Evolutionary conservation across 495 filamentous ascomycete genomes (phyloP).

Genomic region (Penicillium arizonense): DNA sequence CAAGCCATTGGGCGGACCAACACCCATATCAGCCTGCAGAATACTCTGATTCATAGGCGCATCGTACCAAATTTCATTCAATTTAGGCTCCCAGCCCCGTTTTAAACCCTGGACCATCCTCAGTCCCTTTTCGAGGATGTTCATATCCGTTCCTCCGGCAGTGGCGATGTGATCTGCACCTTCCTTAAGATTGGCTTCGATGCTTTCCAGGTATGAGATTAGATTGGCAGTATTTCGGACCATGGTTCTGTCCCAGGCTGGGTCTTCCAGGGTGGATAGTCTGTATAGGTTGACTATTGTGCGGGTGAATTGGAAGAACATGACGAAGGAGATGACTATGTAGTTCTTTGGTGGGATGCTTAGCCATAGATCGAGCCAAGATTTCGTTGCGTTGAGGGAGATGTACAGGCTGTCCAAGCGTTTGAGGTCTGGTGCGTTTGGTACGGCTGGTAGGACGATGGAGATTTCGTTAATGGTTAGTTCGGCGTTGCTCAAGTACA

Average conservation of each 20-base stretch:
- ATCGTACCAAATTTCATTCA: constrained; percentile 24
- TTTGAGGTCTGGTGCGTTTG: constrained; percentile 23
- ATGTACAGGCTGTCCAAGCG: constrained; percentile 33
- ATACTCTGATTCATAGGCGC: constrained; percentile 5
- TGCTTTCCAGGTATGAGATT: constrained; percentile 22
- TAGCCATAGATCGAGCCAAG: constrained; percentile 37
- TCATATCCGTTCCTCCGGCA: constrained; percentile 8
- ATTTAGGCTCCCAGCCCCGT: constrained; percentile 23
- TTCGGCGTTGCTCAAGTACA: constrained; percentile 39
- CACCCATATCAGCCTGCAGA: too few relatives aligned
- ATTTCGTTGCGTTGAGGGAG: constrained; percentile 36
- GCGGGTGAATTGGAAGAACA: constrained; percentile 42
- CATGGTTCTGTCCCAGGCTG: constrained; percentile 33
- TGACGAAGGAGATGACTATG: constrained; percentile 31
- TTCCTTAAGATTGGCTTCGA: constrained; percentile 12
- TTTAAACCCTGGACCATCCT: constrained; percentile 21
- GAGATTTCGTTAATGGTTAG: constrained; percentile 43
- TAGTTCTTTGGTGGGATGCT: constrained; percentile 28
- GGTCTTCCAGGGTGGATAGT: constrained; percentile 38
- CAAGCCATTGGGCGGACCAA: too few relatives aligned
- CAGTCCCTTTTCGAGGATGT: constrained; percentile 20
- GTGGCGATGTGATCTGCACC: constrained; percentile 1
- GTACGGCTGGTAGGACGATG: constrained; percentile 19
- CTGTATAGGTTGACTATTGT: constrained; percentile 40
- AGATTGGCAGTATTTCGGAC: constrained; percentile 30